phyloP scores from a whole-genome alignment of 345 rosid genomes.

The Lepidium africanum region DNA sequence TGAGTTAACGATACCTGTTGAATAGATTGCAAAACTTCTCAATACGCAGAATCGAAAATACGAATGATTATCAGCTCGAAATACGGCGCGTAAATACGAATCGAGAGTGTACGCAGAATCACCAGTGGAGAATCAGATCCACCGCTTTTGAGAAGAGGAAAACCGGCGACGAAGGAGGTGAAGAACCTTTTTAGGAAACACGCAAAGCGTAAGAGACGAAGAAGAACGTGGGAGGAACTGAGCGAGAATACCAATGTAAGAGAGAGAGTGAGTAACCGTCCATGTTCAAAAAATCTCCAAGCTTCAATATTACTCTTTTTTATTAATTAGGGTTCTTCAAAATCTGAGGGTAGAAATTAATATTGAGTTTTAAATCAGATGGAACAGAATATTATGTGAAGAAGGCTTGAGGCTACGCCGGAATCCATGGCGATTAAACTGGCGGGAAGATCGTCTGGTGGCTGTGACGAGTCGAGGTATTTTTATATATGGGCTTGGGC shows the following conservation, averaged over 20 bases:
- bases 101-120: not conserved
- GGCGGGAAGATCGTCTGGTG: slow-evolving; percentile 23
- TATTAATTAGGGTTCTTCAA: not conserved
- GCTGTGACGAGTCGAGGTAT: not conserved
- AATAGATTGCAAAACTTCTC: not conserved
- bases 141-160: slow-evolving; percentile 4
- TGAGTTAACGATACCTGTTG: slow-evolving; percentile 1
- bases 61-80: slow-evolving; percentile 1
- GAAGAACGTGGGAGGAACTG: slow-evolving; percentile 23
- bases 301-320: slow-evolving; percentile 1
- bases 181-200: slow-evolving; percentile 33
- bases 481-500: not conserved
- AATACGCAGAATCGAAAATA: not conserved
- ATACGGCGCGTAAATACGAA: slow-evolving; percentile 5
- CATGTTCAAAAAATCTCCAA: slow-evolving; percentile 13
- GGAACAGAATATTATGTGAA: not conserved
- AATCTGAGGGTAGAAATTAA: not conserved
- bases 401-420: slow-evolving; percentile 8
- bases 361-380: not conserved
- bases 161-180: slow-evolving; percentile 21
- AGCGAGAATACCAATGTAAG: slow-evolving; percentile 24
- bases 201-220: slow-evolving; percentile 42
- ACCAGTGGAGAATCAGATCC: slow-evolving; percentile 8
- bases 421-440: slow-evolving; percentile 24
- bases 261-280: slow-evolving; percentile 22